phyloP scores from a whole-genome alignment of 2,329 filamentous ascomycete genomes.

The Stylonectria norvegica region DNA sequence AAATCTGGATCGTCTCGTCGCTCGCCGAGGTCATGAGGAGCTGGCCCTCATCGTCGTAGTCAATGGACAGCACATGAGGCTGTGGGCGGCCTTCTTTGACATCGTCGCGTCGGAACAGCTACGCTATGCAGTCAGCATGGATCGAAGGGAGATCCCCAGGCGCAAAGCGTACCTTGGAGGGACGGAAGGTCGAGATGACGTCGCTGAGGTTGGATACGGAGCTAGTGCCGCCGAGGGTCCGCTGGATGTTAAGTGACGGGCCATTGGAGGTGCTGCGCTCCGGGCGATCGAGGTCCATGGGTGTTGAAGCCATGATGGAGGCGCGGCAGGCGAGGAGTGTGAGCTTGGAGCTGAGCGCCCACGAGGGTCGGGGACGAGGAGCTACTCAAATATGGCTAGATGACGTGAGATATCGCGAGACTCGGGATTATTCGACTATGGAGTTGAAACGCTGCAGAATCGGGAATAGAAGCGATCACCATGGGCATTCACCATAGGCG shows the following conservation, averaged over 20 bases:
- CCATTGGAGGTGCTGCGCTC: conserved; percentile 41
- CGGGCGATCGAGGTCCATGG: conserved; percentile 55
- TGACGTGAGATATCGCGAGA: too few species aligned
- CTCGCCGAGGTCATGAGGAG: conserved; percentile 86
- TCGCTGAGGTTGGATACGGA: conserved; percentile 69
- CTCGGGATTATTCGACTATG: too few species aligned
- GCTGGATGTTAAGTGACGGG: conserved; percentile 48
- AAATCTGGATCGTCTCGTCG: conserved; percentile 94
- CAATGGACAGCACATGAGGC: conserved; percentile 78
- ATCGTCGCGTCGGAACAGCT: conserved; percentile 58
- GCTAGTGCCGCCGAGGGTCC: conserved; percentile 41
- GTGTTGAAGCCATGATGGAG: conserved; percentile 47
- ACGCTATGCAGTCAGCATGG: neutral
- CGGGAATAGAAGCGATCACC: too few species aligned
- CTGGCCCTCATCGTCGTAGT: conserved; percentile 95
- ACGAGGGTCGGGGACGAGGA: too few species aligned
- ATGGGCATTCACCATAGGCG: too few species aligned
- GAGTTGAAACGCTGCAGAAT: too few species aligned
- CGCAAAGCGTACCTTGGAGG: conserved; percentile 63
- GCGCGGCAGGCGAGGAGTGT: too few species aligned
- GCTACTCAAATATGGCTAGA: too few species aligned
- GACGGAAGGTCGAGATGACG: conserved; percentile 72
- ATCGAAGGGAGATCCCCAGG: neutral
- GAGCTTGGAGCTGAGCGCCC: too few species aligned
- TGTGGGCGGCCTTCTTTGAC: conserved; percentile 49